Conservation (phyloP, 1,284 basidiomycete genomes). For the Afroboletus lepidellus region DNA sequence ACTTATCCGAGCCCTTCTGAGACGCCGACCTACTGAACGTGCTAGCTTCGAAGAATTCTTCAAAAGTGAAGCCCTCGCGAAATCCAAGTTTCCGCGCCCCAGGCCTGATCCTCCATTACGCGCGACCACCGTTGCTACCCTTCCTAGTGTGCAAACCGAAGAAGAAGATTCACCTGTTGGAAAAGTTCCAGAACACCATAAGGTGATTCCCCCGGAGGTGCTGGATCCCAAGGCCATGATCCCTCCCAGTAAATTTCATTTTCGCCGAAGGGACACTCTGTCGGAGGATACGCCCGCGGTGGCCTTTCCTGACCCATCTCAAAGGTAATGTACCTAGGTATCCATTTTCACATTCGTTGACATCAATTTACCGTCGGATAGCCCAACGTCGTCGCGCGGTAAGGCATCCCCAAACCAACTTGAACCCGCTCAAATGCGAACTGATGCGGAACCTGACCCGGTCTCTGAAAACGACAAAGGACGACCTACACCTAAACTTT, state of each 20-base stretch:
- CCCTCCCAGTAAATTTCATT: constrained; percentile 75
- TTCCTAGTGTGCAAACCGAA: constrained; percentile 24
- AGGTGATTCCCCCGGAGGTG: constrained; percentile 70
- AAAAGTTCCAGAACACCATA: constrained; percentile 61
- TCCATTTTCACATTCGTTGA: neutral
- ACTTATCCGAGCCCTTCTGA: constrained; percentile 82
- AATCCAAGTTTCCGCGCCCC: constrained; percentile 68
- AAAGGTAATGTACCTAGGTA: constrained; percentile 17
- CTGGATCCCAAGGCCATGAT: constrained; percentile 76
- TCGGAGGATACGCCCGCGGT: constrained; percentile 13
- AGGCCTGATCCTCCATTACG: constrained; percentile 25
- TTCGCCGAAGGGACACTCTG: constrained; percentile 41
- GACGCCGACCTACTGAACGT: constrained; percentile 81
- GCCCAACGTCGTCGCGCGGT: constrained; percentile 16
- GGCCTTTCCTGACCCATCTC: constrained; percentile 8
- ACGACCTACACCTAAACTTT: constrained; percentile 28
- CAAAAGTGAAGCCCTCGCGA: constrained; percentile 75
- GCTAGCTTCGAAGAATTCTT: constrained; percentile 95
- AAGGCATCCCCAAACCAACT: constrained; percentile 15
- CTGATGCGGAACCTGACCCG: constrained; percentile 8
- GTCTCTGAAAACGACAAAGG: constrained; percentile 14
- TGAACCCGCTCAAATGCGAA: constrained; percentile 14
- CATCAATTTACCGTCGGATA: constrained; percentile 6
- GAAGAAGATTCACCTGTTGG: constrained; percentile 30
- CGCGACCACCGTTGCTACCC: constrained; percentile 9